phyloP scores from a whole-genome alignment of 495 filamentous ascomycete genomes.

The Hypoxylon fuscum region DNA sequence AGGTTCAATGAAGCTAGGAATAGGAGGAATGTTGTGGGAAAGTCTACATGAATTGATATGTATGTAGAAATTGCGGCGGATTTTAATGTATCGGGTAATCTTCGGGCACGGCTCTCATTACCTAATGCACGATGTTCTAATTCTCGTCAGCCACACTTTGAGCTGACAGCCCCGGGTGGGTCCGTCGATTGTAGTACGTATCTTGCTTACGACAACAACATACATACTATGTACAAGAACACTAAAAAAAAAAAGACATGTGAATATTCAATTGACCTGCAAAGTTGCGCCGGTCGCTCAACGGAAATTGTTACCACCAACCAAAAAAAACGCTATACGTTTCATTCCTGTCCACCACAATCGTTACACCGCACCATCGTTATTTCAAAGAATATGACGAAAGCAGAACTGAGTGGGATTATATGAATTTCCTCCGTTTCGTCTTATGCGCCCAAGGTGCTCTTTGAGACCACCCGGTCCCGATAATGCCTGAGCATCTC shows the following conservation, averaged over 20 bases:
- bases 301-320: slow-evolving; percentile 1
- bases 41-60: too few relatives aligned
- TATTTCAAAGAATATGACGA: slow-evolving; percentile 19
- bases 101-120: too few relatives aligned
- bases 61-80: too few relatives aligned
- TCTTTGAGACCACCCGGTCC: slow-evolving; percentile 29
- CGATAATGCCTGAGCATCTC: slow-evolving; percentile 53
- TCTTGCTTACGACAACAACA: slow-evolving; percentile 9
- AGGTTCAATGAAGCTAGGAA: too few relatives aligned
- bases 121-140: neutral
- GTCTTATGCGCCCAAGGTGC: slow-evolving; percentile 27
- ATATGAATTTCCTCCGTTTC: slow-evolving; percentile 23
- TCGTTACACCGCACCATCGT: neutral
- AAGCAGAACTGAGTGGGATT: slow-evolving; percentile 15
- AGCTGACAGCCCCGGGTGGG: neutral
- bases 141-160: neutral
- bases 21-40: too few relatives aligned
- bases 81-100: too few relatives aligned
- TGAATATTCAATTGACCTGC: slow-evolving; percentile 19
- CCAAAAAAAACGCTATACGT: neutral
- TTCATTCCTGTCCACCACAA: neutral
- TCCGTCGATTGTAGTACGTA: neutral
- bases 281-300: slow-evolving; percentile 9
- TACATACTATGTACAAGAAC: too few relatives aligned
- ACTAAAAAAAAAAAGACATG: slow-evolving; percentile 30